Evolutionary conservation across 2,329 filamentous ascomycete species (phyloP).

Genomic region (Alternaria sp.): DNA sequence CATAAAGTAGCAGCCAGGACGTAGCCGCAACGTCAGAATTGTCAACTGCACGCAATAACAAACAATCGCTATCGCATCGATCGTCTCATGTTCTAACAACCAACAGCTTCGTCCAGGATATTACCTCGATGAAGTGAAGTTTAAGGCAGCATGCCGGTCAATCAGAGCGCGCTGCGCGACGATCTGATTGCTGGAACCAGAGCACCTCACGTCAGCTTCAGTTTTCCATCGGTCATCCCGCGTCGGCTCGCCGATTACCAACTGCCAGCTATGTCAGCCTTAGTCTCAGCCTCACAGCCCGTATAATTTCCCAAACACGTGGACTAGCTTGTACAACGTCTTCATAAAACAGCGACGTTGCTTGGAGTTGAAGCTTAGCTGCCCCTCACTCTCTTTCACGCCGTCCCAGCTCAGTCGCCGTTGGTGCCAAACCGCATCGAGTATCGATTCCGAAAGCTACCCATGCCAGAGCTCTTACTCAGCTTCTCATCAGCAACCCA

Average conservation of each 20-base stretch:
- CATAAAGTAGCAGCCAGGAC: background rate
- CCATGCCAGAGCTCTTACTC: constrained; percentile 15
- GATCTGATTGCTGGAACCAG: background rate
- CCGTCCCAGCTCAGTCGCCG: background rate
- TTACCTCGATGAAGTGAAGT: background rate
- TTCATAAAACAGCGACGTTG: background rate
- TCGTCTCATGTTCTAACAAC: background rate
- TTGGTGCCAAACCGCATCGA: background rate
- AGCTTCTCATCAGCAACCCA: constrained; percentile 14
- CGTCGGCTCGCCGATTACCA: background rate
- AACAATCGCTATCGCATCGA: background rate
- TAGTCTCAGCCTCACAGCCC: background rate
- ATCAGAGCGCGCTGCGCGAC: background rate
- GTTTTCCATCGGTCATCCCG: background rate
- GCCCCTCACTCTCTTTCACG: background rate
- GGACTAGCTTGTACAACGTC: background rate
- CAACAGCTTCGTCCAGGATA: background rate
- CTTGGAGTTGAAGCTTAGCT: background rate
- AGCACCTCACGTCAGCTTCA: constrained; percentile 1
- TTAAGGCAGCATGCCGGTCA: background rate
- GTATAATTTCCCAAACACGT: background rate
- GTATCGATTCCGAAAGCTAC: constrained; percentile 3
- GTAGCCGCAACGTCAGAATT: background rate
- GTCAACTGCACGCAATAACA: background rate
- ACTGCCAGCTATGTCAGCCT: background rate